Percentiles rank a stretch among this genome's conserved stretches.
phyloP scores from a whole-genome alignment of 192 early-diverging fungal species.

The Entomortierella parvispora region DNA sequence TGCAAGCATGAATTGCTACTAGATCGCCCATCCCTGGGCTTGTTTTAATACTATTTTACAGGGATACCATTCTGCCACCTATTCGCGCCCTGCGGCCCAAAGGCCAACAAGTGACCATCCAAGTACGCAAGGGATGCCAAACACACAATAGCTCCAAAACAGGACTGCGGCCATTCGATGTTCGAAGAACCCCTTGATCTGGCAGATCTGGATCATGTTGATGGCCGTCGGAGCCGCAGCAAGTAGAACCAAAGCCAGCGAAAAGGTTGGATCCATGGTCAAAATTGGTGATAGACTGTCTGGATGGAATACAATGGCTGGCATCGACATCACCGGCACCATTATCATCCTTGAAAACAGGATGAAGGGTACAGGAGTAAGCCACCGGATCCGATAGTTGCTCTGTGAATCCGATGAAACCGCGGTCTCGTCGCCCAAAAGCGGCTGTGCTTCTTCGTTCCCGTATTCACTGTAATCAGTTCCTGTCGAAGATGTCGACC shows the following conservation, averaged over 20 bases:
- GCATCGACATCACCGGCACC: slow-evolving; percentile 30
- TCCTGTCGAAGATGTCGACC: slow-evolving; percentile 3
- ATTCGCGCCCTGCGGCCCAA: slow-evolving; percentile 24
- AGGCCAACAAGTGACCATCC: slow-evolving; percentile 12
- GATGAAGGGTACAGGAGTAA: slow-evolving; percentile 30
- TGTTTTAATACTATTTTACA: not conserved
- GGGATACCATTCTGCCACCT: too few relatives aligned
- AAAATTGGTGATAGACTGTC: slow-evolving; percentile 55
- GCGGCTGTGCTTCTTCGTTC: slow-evolving; percentile 5
- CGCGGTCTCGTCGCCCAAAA: not conserved
- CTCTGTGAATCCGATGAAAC: not conserved
- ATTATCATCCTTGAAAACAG: slow-evolving; percentile 30
- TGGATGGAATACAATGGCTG: slow-evolving; percentile 39
- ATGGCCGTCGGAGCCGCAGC: slow-evolving; percentile 76
- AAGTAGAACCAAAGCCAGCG: slow-evolving; percentile 68
- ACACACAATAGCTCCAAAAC: slow-evolving; percentile 72
- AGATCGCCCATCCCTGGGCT: not conserved
- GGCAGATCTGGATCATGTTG: slow-evolving; percentile 75
- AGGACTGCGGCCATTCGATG: slow-evolving; percentile 71
- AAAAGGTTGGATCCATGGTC: slow-evolving; percentile 71
- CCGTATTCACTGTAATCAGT: slow-evolving; percentile 9
- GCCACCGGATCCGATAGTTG: slow-evolving; percentile 11
- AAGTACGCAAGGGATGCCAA: slow-evolving; percentile 50
- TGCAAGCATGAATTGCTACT: too few relatives aligned
- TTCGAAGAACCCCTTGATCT: slow-evolving; percentile 76